Evolutionary conservation across 1,284 basidiomycete genomes (phyloP).

Genomic region (Mycosarcoma maydis): DNA sequence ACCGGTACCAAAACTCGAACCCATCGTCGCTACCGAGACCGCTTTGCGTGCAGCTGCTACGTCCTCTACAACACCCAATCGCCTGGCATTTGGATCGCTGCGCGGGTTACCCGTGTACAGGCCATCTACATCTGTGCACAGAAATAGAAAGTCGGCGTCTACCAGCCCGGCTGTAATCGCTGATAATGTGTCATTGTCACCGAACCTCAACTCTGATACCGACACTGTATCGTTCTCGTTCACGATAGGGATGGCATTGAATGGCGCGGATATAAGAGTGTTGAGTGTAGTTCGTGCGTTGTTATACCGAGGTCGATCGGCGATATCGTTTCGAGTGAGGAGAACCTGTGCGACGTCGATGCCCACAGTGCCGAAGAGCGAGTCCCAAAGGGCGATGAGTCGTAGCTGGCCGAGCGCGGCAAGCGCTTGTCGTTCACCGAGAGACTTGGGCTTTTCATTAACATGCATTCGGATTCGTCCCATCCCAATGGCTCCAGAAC

Average conservation of each 20-base stretch:
- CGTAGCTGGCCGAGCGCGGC: conserved; percentile 96
- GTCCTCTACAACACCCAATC: conserved; percentile 83
- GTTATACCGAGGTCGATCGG: conserved; percentile 72
- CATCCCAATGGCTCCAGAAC: conserved; percentile 94
- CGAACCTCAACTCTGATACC: conserved; percentile 90
- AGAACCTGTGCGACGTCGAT: conserved; percentile 96
- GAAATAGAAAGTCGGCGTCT: conserved; percentile 94
- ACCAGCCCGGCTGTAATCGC: conserved; percentile 97
- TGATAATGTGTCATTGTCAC: conserved; percentile 97
- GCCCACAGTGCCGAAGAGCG: conserved; percentile 88
- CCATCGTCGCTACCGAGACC: conserved; percentile 90
- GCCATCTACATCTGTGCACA: conserved; percentile 96
- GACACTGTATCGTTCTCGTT: conserved; percentile 67
- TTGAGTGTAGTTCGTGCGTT: conserved; percentile 63
- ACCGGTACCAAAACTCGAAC: conserved; percentile 92
- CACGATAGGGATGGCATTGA: conserved; percentile 65
- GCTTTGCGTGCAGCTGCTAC: conserved; percentile 81
- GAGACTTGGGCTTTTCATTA: conserved; percentile 79
- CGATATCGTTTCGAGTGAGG: conserved; percentile 92
- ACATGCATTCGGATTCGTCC: conserved; percentile 91
- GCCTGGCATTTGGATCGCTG: conserved; percentile 82
- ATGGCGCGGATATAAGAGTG: conserved; percentile 53
- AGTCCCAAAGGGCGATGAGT: conserved; percentile 95
- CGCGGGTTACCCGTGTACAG: conserved; percentile 95
- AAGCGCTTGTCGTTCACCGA: conserved; percentile 92